Conservation (phyloP, 352 stramenopile species). For the Plasmopara viticola region DNA sequence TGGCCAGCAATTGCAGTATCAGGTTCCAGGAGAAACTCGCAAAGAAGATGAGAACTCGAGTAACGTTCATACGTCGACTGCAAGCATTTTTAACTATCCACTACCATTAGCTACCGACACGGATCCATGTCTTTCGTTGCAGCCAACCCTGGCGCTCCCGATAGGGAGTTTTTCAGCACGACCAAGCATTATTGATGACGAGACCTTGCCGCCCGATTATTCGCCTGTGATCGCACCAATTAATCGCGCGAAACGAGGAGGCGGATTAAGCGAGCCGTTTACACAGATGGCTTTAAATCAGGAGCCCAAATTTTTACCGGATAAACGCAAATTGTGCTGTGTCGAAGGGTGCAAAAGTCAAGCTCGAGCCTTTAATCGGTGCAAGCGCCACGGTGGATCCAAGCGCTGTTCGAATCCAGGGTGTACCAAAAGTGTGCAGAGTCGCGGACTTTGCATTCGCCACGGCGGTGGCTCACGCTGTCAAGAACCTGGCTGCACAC, state of each 20-base stretch:
- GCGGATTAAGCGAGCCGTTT: slow-evolving; percentile 17
- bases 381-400: slow-evolving; percentile 77
- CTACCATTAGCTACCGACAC: not conserved
- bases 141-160: slow-evolving; percentile 3
- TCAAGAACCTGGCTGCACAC: slow-evolving; percentile 40
- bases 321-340: slow-evolving; percentile 69
- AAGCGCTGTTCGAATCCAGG: slow-evolving; percentile 68
- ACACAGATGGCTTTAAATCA: slow-evolving; percentile 12
- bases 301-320: slow-evolving; percentile 50
- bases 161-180: slow-evolving; percentile 4
- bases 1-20: slow-evolving; percentile 8
- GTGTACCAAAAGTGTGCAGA: slow-evolving; percentile 83
- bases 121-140: not conserved
- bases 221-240: not conserved
- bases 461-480: slow-evolving; percentile 76
- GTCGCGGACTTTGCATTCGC: slow-evolving; percentile 50
- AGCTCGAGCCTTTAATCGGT: slow-evolving; percentile 76
- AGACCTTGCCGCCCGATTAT: slow-evolving; percentile 4
- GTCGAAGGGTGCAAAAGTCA: slow-evolving; percentile 75
- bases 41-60: not conserved
- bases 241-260: slow-evolving; percentile 10
- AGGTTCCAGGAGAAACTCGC: slow-evolving; percentile 8
- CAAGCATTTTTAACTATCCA: slow-evolving; percentile 4
- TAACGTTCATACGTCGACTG: not conserved
- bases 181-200: slow-evolving; percentile 1